A percentile compares a stretch with the other conserved stretches of the same genome.
phyloP scores from a whole-genome alignment of 163 green algal genomes.

The Scenedesmus sp. region DNA sequence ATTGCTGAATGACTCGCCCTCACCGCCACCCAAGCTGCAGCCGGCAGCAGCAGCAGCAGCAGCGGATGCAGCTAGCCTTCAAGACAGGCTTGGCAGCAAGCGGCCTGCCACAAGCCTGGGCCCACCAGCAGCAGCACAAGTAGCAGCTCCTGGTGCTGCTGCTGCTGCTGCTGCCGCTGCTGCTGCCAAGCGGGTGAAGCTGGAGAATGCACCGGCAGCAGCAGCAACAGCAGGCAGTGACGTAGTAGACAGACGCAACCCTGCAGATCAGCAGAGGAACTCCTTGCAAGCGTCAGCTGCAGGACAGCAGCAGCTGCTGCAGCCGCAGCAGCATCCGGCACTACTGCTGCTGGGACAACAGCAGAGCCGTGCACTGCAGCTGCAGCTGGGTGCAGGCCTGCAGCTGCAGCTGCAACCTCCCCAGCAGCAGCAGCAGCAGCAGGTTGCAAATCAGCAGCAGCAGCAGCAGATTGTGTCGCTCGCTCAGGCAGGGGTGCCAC shows the following conservation, averaged over 20 bases:
- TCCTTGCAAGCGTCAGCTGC: neutral
- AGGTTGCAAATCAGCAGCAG: neutral
- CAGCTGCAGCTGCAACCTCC: conserved; percentile 20
- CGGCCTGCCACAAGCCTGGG: conserved; percentile 8
- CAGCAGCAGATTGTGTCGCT: neutral
- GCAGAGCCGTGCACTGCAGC: neutral
- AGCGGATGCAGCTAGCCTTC: neutral
- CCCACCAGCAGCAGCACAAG: neutral
- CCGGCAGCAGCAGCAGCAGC: neutral
- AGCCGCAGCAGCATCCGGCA: neutral
- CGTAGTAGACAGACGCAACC: neutral
- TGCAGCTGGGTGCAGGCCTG: neutral
- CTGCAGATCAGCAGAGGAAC: conserved; percentile 30
- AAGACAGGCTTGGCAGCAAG: neutral
- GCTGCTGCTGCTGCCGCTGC: neutral
- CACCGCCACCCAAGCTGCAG: neutral
- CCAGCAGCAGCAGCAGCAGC: neutral
- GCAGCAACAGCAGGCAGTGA: conserved; percentile 1
- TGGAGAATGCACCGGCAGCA: conserved; percentile 8
- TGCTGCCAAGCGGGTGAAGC: conserved; percentile 10
- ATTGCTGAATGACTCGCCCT: neutral
- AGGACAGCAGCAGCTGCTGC: conserved; percentile 35
- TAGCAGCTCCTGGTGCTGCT: neutral
- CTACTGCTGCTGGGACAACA: conserved; percentile 7
- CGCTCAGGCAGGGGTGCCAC: neutral